Base-by-base conservation (phyloP, 352 stramenopile genomes). In the Phytophthora sansomeana region DNA sequence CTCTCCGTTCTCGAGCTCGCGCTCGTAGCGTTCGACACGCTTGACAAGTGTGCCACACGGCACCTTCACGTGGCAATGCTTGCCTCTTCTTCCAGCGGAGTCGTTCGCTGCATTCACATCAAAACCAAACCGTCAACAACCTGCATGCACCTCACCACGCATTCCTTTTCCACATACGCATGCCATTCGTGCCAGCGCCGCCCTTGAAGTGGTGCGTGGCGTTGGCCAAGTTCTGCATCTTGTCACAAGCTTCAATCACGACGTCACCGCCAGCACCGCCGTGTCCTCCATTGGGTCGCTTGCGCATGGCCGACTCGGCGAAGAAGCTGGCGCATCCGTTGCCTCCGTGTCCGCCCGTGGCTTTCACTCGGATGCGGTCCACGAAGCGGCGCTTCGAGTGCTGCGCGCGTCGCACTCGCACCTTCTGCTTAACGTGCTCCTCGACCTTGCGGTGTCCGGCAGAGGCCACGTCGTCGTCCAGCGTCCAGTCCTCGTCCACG, bases 341-440 rank as follows among this genome's bases (percentile, higher is more conserved):
- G 64, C 90, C 90, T 33, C 90, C 90, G 54, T 96, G 85, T 11
- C 90, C 90, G 8, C 89, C 90, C 1, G 85, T 96, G n/a, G 89
- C 87, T 44, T 94, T 93, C 48, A 97, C 89, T 41, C 90, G 83
- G 58, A 97, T 94, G 69, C 88, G 85, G 72, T 97, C 90, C 33
- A 97, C 87, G 56, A 97, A 97, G 64, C 92, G 90, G 13, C 87
- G 85, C 82, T 95, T 96, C 30, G 85, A 91, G 74, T 95, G 88
- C 72, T 95, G 86, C 53, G 85, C 84, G 48, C 87, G 87, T 33
- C 83, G 85, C 50, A 96, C 70, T 52, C 85, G 81, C 48, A 96
- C 87, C 57, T 96, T 96, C 66, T 92, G 82, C 81, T 96, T 96
- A 19, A 96, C 83, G 44, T 93, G 83, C 63, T 96, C 85, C 62